phyloP scores from a whole-genome alignment of 352 stramenopile genomes.

The Saprolegnia diclina region DNA sequence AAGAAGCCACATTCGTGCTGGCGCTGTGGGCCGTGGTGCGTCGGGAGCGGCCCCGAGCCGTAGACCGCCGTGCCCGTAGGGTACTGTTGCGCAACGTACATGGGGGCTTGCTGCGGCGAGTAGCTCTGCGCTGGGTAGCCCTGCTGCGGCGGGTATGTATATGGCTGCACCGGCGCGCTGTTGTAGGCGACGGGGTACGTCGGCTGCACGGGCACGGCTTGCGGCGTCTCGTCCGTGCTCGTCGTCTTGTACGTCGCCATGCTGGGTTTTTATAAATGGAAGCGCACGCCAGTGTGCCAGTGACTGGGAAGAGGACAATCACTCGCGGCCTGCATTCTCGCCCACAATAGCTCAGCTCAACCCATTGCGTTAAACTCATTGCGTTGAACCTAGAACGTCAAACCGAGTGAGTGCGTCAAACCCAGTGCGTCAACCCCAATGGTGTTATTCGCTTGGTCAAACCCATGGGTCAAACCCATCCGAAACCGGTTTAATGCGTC shows the following conservation, averaged over 20 bases:
- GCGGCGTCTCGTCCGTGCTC: not conserved
- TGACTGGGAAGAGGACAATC: not conserved
- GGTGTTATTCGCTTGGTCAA: too few species aligned
- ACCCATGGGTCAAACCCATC: too few species aligned
- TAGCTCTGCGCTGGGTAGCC: not conserved
- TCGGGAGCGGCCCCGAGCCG: not conserved
- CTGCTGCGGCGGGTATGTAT: not conserved
- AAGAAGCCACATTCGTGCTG: constrained; percentile 13
- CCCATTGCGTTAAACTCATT: too few species aligned
- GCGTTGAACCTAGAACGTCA: too few species aligned
- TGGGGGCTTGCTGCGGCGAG: not conserved
- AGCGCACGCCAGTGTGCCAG: too few species aligned
- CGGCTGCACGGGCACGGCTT: constrained; percentile 10
- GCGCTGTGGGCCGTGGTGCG: not conserved
- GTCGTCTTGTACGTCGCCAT: constrained; percentile 9
- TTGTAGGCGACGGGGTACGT: not conserved
- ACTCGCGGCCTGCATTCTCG: not conserved
- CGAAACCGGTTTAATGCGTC: too few species aligned
- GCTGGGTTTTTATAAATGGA: not conserved
- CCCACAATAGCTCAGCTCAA: too few species aligned
- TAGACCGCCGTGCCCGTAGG: not conserved
- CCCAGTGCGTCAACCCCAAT: too few species aligned
- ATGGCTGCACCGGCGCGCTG: not conserved
- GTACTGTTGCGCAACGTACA: constrained; percentile 7
- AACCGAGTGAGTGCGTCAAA: too few species aligned